Evolutionary conservation across 768 basidiomycete species (phyloP).

Genomic region (Kwoniella botswanensis): DNA sequence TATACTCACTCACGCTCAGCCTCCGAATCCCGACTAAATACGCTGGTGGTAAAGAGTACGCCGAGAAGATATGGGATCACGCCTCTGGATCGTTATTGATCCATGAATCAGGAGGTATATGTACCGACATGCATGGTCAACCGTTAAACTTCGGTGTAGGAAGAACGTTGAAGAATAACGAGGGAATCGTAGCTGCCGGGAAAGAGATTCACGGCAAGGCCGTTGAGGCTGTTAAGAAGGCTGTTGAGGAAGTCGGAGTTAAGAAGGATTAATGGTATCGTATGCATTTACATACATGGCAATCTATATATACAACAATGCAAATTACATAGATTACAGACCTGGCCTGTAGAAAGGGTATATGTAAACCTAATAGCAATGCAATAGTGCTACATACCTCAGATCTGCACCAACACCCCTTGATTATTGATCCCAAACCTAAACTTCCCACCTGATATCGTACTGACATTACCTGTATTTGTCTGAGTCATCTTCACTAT

Average conservation of each 20-base stretch:
- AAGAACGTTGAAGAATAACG: constrained; percentile 81
- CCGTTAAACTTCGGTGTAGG: constrained; percentile 85
- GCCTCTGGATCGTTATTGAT: constrained; percentile 84
- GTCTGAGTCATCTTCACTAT: constrained; percentile 26
- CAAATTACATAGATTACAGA: neutral
- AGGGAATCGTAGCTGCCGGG: constrained; percentile 82
- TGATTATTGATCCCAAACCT: constrained; percentile 33
- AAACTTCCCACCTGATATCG: constrained; percentile 27
- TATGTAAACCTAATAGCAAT: constrained; percentile 10
- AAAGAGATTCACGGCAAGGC: constrained; percentile 72
- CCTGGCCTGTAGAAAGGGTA: neutral
- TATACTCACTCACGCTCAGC: constrained; percentile 23
- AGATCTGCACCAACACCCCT: constrained; percentile 18
- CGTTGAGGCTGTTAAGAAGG: constrained; percentile 74
- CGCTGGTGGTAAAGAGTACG: constrained; percentile 67
- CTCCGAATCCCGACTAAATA: constrained; percentile 59
- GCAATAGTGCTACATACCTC: constrained; percentile 24
- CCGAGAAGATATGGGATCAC: constrained; percentile 99
- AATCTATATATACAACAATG: neutral
- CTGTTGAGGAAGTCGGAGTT: constrained; percentile 58
- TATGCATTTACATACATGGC: neutral
- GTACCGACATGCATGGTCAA: constrained; percentile 79
- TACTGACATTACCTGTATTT: constrained; percentile 18
- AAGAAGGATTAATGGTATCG: neutral
- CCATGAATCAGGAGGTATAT: constrained; percentile 84